phyloP scores from a whole-genome alignment of 306 rosid species.

The Elaeagnus macrophylla region DNA sequence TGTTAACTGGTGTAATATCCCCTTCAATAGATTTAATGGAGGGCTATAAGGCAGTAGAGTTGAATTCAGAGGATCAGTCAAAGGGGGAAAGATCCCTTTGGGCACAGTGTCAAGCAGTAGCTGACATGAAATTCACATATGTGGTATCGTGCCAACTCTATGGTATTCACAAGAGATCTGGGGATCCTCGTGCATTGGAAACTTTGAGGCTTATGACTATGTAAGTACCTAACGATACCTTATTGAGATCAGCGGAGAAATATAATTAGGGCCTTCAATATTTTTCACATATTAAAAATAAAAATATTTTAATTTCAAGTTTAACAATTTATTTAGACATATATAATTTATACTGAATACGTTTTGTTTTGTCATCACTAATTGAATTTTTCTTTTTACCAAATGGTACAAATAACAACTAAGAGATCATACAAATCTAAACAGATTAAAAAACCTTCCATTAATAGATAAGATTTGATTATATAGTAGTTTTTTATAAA shows the following conservation, averaged over 20 bases:
- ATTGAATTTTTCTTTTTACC: too few species aligned
- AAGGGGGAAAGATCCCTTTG: conserved; percentile 77
- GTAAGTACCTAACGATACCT: conserved; percentile 30
- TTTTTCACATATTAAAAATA: too few species aligned
- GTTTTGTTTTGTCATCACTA: too few species aligned
- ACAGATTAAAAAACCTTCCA: too few species aligned
- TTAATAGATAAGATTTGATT: too few species aligned
- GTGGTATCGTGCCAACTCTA: conserved; percentile 95
- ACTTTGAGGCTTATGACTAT: conserved; percentile 81
- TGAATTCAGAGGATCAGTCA: conserved; percentile 66
- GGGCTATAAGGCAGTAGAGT: conserved; percentile 85
- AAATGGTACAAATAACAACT: too few species aligned
- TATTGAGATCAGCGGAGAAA: background rate
- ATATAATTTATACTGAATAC: too few species aligned
- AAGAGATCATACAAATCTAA: too few species aligned
- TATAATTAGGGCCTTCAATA: too few species aligned
- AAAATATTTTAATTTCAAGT: too few species aligned
- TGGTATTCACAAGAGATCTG: conserved; percentile 88
- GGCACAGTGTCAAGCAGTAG: conserved; percentile 92
- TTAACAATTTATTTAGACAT: too few species aligned
- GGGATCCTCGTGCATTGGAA: conserved; percentile 80
- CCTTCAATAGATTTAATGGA: conserved; percentile 72
- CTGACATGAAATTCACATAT: conserved; percentile 92
- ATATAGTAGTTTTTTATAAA: too few species aligned
- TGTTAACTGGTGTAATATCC: conserved; percentile 16